A percentile compares a stretch with the other conserved stretches of the same genome.
Conservation (phyloP, 164 flowering plant genomes). For the Tinospora cordifolia region DNA sequence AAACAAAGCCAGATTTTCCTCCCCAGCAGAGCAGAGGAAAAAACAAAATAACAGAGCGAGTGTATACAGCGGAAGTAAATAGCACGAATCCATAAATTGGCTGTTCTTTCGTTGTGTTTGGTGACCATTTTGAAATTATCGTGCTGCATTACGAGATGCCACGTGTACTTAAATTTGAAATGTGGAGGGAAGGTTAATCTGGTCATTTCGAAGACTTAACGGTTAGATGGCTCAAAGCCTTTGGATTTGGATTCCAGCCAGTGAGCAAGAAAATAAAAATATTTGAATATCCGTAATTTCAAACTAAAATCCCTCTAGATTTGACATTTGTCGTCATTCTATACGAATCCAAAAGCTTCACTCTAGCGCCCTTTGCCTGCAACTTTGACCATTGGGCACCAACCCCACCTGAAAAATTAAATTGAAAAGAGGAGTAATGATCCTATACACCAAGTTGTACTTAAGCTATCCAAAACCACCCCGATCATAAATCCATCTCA, state of each 20-base stretch:
- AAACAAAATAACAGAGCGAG: no score
- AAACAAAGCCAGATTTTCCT: no score
- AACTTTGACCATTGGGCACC: background rate
- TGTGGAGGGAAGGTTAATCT: background rate
- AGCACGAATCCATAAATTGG: no score
- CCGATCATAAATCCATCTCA: background rate
- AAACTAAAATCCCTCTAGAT: background rate
- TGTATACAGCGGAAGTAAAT: no score
- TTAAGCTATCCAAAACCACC: background rate
- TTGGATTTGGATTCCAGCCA: background rate
- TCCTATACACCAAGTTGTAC: background rate
- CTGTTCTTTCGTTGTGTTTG: no score
- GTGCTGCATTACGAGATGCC: no score
- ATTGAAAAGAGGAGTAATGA: background rate
- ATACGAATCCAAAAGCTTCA: background rate
- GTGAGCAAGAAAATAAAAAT: background rate
- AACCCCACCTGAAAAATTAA: background rate
- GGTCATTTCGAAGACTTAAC: background rate
- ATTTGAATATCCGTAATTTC: background rate
- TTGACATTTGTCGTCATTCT: background rate
- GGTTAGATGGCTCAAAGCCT: slow-evolving; percentile 1
- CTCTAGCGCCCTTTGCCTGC: background rate
- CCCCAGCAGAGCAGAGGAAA: no score
- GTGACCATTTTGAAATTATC: no score
- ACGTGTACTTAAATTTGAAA: background rate